Percentiles rank a stretch among this genome's conserved stretches.
Conservation (phyloP, 2,329 filamentous ascomycete genomes). For the Sarocladium kiliense region DNA sequence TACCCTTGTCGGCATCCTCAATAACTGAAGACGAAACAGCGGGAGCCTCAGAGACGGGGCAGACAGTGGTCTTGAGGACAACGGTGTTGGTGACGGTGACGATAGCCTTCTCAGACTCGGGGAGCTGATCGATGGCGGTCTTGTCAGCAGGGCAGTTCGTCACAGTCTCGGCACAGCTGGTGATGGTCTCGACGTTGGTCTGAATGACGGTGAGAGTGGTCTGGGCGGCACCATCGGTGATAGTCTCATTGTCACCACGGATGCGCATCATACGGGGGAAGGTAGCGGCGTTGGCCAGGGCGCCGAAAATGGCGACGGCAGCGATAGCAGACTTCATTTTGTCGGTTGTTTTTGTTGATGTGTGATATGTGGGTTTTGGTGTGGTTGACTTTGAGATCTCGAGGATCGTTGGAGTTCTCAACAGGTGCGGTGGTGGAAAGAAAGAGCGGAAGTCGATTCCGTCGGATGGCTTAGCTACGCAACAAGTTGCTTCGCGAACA, state of each 20-base stretch:
- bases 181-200: slow-evolving; percentile 52
- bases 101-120: slow-evolving; percentile 28
- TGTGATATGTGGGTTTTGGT: slow-evolving; percentile 1
- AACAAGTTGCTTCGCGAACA: slow-evolving; percentile 9
- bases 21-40: slow-evolving; percentile 36
- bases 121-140: slow-evolving; percentile 27
- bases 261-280: slow-evolving; percentile 31
- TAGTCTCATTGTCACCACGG: slow-evolving; percentile 16
- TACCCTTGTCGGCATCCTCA: slow-evolving; percentile 27
- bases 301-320: slow-evolving; percentile 39
- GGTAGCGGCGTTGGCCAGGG: slow-evolving; percentile 35
- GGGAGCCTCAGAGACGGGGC: slow-evolving; percentile 37
- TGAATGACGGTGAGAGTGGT: slow-evolving; percentile 45
- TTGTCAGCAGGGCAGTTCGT: slow-evolving; percentile 47
- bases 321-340: slow-evolving; percentile 45
- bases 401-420: slow-evolving; percentile 2
- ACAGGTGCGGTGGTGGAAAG: not conserved
- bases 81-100: slow-evolving; percentile 33
- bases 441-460: slow-evolving; percentile 13
- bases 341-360: slow-evolving; percentile 18
- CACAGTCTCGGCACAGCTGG: slow-evolving; percentile 51
- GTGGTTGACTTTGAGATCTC: not conserved
- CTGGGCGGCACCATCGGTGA: slow-evolving; percentile 14
- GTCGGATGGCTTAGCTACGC: slow-evolving; percentile 5
- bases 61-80: slow-evolving; percentile 35